A percentile compares a stretch with the other conserved stretches of the same genome.
Conservation (phyloP, 2,329 filamentous ascomycete species). For the Macrophomina pseudophaseolina region DNA sequence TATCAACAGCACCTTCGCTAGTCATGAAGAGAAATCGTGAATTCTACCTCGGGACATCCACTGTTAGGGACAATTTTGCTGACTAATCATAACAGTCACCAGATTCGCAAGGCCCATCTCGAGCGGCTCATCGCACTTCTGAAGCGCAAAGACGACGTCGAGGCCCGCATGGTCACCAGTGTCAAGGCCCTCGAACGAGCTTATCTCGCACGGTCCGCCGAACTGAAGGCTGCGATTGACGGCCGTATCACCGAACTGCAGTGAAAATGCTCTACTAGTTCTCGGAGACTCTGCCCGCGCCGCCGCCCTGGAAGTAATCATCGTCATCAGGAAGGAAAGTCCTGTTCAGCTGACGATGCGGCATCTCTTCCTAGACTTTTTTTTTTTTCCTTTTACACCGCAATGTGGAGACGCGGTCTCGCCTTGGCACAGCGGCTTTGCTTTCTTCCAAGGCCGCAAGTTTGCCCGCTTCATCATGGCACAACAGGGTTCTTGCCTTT, state of each 20-base stretch:
- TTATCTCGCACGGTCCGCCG: neutral
- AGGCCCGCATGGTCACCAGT: constrained; percentile 23
- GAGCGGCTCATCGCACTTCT: constrained; percentile 18
- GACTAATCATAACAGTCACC: neutral
- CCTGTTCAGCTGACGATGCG: neutral
- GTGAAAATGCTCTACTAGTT: neutral
- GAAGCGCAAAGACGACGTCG: constrained; percentile 23
- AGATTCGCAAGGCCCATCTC: constrained; percentile 22
- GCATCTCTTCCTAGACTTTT: neutral
- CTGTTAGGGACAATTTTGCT: neutral
- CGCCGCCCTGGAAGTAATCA: neutral
- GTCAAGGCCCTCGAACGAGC: constrained; percentile 20
- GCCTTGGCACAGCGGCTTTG: neutral
- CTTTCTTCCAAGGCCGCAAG: neutral
- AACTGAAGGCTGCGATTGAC: constrained; percentile 7
- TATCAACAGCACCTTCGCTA: constrained; percentile 35
- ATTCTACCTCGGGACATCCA: neutral
- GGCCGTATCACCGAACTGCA: constrained; percentile 8
- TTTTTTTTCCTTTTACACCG: neutral
- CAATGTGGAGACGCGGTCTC: neutral
- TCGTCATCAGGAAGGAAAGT: neutral
- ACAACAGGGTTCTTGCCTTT: too few relatives aligned
- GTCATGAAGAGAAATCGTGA: constrained; percentile 38
- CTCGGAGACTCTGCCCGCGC: too few relatives aligned
- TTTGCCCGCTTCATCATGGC: neutral